These are phyloP conservation scores for Mycena rosella DNA, from an alignment of 768 basidiomycete species.

Conservation along the genomic window DNA sequence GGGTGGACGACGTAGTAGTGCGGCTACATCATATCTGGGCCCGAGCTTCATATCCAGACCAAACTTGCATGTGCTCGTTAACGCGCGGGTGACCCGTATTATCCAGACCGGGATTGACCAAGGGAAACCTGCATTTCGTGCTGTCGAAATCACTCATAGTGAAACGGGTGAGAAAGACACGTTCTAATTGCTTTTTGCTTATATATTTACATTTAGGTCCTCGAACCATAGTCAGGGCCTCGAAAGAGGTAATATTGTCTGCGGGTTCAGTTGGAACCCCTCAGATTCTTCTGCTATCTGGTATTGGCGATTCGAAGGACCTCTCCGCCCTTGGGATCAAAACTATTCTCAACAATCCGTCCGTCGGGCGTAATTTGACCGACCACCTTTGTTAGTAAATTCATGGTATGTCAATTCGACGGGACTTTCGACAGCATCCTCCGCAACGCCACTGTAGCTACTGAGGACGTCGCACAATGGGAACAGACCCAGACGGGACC, in stretches of 20 bases:
- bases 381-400: conserved; percentile 34
- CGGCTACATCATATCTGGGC: conserved; percentile 46
- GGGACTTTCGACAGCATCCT: conserved; percentile 30
- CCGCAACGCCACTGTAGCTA: conserved; percentile 23
- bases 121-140: conserved; percentile 15
- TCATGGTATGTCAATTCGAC: conserved; percentile 34
- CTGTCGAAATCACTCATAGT: conserved; percentile 18
- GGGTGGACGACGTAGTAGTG: conserved; percentile 39
- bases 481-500: conserved; percentile 32
- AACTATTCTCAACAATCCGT: too few species aligned
- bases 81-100: conserved; percentile 38
- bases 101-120: conserved; percentile 20
- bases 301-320: conserved; percentile 36
- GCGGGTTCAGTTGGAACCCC: conserved; percentile 45
- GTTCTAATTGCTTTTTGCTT: background rate
- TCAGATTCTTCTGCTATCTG: conserved; percentile 38
- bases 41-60: conserved; percentile 38
- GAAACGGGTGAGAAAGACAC: conserved; percentile 1
- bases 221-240: conserved; percentile 32
- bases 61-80: conserved; percentile 44
- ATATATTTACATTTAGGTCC: conserved; percentile 12
- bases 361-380: too few species aligned
- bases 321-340: conserved; percentile 21
- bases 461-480: conserved; percentile 27
- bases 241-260: conserved; percentile 46